A percentile compares a stretch with the other conserved stretches of the same genome.
These are phyloP conservation scores for Helotiales sp. DNA, from an alignment of 2,329 filamentous ascomycete species.

Conservation along the genomic window DNA sequence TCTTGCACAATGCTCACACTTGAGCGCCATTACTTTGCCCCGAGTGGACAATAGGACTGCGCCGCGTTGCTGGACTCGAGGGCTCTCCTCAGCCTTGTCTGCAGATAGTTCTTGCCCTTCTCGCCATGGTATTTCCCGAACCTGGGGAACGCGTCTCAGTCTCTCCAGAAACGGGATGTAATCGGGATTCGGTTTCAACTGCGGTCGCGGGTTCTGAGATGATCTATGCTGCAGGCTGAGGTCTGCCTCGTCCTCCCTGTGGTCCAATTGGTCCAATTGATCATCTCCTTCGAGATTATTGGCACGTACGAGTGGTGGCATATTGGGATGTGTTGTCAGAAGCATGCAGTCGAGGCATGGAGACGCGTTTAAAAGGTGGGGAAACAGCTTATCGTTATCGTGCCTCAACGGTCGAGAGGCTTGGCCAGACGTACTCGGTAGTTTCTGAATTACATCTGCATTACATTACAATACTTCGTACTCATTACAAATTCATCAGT, in stretches of 20 bases:
- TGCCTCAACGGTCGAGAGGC: neutral
- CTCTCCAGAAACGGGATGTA: constrained; percentile 22
- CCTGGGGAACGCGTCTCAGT: constrained; percentile 19
- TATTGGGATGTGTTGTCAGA: neutral
- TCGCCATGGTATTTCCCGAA: constrained; percentile 30
- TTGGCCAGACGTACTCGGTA: neutral
- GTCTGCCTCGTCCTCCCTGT: neutral
- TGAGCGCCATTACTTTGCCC: constrained; percentile 16
- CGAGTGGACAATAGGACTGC: constrained; percentile 26
- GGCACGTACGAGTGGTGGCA: constrained; percentile 5
- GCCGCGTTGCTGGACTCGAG: constrained; percentile 26
- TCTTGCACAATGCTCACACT: constrained; percentile 27
- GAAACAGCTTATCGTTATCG: neutral
- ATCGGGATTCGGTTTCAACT: constrained; percentile 3
- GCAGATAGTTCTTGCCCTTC: constrained; percentile 25
- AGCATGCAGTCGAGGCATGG: neutral
- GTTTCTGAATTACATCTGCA: neutral
- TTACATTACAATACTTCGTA: neutral
- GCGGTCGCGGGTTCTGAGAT: neutral
- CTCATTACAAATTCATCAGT: constrained; percentile 11
- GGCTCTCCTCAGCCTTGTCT: constrained; percentile 26
- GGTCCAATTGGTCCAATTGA: constrained; percentile 5
- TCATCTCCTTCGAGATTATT: constrained; percentile 1
- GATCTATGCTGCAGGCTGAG: neutral
- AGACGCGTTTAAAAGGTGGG: neutral